Base-by-base conservation (phyloP, 2,329 filamentous ascomycete genomes). In the Arthrobotrys sinensis region DNA sequence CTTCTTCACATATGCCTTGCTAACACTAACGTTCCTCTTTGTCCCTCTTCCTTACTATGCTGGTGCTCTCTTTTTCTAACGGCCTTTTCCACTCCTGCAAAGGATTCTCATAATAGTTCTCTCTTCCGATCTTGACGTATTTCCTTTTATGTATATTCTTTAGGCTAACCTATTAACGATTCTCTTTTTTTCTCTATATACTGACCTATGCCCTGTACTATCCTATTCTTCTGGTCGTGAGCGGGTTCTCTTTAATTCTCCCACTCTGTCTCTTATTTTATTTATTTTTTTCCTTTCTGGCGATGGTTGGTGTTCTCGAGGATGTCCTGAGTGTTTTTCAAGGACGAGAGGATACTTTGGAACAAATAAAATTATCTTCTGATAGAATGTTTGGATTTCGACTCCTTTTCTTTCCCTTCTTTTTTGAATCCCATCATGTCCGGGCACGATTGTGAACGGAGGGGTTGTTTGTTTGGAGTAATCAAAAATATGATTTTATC, bases 41-140 rank as follows among this genome's bases (percentile, higher is more conserved):
- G 14, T 52, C 24, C 46, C 19, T 46, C 32, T 64, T 66, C 52
- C 36, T 40, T 50, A 21, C 50, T 24, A 40, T 7, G n/a, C 45
- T 46, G n/a, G 57, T 46, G 50, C 32, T 53, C 57, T 57, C 50
- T 65, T 46, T 50, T 65, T 57, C 19, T 36, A 28, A 14, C 32
- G 28, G 24, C 48, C 14, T 45, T 38, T 45, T 32, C 52, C 48
- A 36, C 34, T n/a, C 55, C 50, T 73, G 50, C 57, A 67, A 63
- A 79, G 68, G 45, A 79, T 75, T 38, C 32, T 57, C 36, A 69
- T 57, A 63, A 46, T 71, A 63, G 24, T 28, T 36, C 63, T 77
- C 16, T 60, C 62, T n/a, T 19, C 68, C 71, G 21, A 14, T 62
- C 89, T 65, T 36, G 19, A 36, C 32, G 48, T 50, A 16, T 55